A percentile compares a stretch with the other conserved stretches of the same genome.
phyloP scores from a whole-genome alignment of 1,284 basidiomycete genomes.

The Limonomyces culmigenus region DNA sequence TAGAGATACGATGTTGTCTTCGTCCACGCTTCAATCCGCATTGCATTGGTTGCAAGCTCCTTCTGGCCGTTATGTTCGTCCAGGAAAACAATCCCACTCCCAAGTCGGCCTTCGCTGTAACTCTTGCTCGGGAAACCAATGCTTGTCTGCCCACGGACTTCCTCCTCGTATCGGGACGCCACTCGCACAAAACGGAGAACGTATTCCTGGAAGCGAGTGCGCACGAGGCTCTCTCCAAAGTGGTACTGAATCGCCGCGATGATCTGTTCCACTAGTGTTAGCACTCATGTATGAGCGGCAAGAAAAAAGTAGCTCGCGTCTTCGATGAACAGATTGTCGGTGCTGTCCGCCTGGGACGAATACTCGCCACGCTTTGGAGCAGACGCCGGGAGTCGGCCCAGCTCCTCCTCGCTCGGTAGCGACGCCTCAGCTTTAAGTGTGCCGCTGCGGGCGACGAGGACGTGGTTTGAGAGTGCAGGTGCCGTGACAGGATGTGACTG shows the following conservation, averaged over 20 bases:
- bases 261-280: conserved; percentile 24
- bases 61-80: conserved; percentile 41
- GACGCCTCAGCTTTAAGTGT: conserved; percentile 46
- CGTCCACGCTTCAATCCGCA: conserved; percentile 70
- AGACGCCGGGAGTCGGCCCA: conserved; percentile 10
- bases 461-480: conserved; percentile 20
- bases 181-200: conserved; percentile 57
- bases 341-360: conserved; percentile 39
- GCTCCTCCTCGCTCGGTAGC: conserved; percentile 42
- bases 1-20: conserved; percentile 50
- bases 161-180: conserved; percentile 67
- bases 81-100: conserved; percentile 51
- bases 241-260: conserved; percentile 55
- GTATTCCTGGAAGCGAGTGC: conserved; percentile 66
- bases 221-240: conserved; percentile 67
- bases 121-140: conserved; percentile 40
- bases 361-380: conserved; percentile 26
- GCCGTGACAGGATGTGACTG: conserved; percentile 31
- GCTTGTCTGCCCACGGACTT: conserved; percentile 41
- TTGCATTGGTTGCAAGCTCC: conserved; percentile 52
- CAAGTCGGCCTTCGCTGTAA: conserved; percentile 29
- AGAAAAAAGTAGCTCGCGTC: conserved; percentile 41
- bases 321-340: conserved; percentile 81
- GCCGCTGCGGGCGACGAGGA: conserved; percentile 33
- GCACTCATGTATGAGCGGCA: background rate